Conservation (phyloP, 1,284 basidiomycete species). For the Cryptococcus sp. region DNA sequence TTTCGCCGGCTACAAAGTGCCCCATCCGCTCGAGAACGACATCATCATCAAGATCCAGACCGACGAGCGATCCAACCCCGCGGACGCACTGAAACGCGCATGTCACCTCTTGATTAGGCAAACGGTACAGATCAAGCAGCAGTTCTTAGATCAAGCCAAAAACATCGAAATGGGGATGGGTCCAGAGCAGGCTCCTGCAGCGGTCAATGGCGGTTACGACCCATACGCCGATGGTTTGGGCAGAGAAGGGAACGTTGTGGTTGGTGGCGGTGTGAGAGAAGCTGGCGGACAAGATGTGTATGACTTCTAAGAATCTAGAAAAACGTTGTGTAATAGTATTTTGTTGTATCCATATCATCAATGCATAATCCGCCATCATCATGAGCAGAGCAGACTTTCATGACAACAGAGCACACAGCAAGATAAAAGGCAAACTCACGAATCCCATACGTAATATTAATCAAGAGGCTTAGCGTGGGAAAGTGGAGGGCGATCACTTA, state of each 20-base stretch:
- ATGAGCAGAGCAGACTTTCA: too few relatives aligned
- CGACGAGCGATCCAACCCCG: slow-evolving; percentile 81
- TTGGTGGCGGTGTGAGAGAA: slow-evolving; percentile 19
- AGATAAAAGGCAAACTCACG: too few relatives aligned
- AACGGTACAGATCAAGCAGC: slow-evolving; percentile 58
- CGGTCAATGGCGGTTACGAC: slow-evolving; percentile 32
- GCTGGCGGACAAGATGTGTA: slow-evolving; percentile 38
- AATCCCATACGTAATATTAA: too few relatives aligned
- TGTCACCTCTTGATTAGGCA: slow-evolving; percentile 80
- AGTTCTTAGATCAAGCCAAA: slow-evolving; percentile 57
- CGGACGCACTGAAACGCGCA: slow-evolving; percentile 79
- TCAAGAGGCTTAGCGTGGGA: too few relatives aligned
- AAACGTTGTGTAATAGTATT: too few relatives aligned
- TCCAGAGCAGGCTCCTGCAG: slow-evolving; percentile 32
- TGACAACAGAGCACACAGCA: too few relatives aligned
- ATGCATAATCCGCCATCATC: too few relatives aligned
- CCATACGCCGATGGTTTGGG: slow-evolving; percentile 47
- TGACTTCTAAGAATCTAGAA: slow-evolving; percentile 37
- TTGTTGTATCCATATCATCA: too few relatives aligned
- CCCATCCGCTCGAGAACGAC: slow-evolving; percentile 91
- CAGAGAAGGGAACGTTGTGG: slow-evolving; percentile 13
- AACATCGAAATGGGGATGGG: slow-evolving; percentile 54
- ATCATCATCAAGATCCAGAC: slow-evolving; percentile 95
- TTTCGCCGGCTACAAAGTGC: slow-evolving; percentile 97
- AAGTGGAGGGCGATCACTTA: too few relatives aligned